Base-by-base conservation (phyloP, 176 grass and related monocot genomes). In the Triticum turgidum region DNA sequence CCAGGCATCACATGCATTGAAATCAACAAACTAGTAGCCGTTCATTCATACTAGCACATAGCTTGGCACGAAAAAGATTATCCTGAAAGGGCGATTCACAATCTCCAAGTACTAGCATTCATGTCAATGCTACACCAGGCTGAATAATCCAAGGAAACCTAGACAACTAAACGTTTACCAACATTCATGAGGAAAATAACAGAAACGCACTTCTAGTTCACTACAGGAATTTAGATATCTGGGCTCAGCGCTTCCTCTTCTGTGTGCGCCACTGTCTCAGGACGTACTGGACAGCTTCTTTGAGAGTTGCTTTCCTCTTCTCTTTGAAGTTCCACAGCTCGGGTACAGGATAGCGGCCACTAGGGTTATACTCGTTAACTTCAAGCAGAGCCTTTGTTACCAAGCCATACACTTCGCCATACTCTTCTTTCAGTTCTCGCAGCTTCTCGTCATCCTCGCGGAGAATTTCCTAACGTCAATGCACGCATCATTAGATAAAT, bases 341-440 rank as follows among this genome's bases (percentile, higher is more conserved):
- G 3, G 80, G 49, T 61, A 91, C 80, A 18, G 65, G 5, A 77
- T 76, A 86, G 41, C 83, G 85, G 35, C 73, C 83, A 21, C 80
- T 88, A 4, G 89, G 86, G 34, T 87, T 94, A 56, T 87, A 91
- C 77, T 94, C 92, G 13, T 87, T 87, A 9, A 94, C 80, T 39
- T 94, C 92, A 24, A 87, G 9, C 8, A 94, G 61, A 2, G 92
- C 89, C 6, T 25, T 91, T 24, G 45, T 76, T 35, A 94, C 89
- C 62, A 85, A 77, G 7, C 18, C 41, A 84, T 72, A 82, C 5
- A 77, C 76, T 61, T 87, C 69, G 22, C 89, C 86, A 1, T 89
- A 14, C 30, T 81, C 38, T 14, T 91, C 76, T 67, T 90, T 91
- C 56, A 94, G 66, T 9, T 11, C 13, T 72, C 73, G 52, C 6